These are phyloP conservation scores for Harrya chromipes DNA, from an alignment of 768 basidiomycete genomes.

Conservation along the genomic window DNA sequence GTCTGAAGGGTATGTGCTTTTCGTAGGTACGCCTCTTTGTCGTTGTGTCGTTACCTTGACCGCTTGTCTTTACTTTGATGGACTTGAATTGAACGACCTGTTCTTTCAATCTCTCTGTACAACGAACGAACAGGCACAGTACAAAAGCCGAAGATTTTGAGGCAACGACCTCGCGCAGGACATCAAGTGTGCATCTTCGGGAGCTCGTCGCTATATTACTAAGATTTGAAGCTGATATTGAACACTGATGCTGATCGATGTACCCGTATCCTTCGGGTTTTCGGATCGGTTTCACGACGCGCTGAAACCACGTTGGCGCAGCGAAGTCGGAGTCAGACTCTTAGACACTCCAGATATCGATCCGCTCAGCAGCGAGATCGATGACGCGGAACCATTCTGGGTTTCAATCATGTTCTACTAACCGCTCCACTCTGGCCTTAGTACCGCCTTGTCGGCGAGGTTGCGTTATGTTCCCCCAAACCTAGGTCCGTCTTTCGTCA, in stretches of 20 bases:
- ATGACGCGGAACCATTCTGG: neutral
- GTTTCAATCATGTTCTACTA: conserved; percentile 1
- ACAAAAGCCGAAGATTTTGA: neutral
- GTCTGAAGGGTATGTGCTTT: conserved; percentile 27
- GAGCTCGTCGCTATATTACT: too few relatives aligned
- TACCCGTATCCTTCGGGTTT: too few relatives aligned
- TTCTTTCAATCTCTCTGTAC: neutral
- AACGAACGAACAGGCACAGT: neutral
- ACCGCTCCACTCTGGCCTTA: too few relatives aligned
- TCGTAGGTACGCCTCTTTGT: conserved; percentile 23
- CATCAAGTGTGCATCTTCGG: too few relatives aligned
- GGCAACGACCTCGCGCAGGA: neutral
- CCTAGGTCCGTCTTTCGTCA: too few relatives aligned
- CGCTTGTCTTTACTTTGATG: conserved; percentile 8
- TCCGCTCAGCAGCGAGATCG: conserved; percentile 7
- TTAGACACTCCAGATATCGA: conserved; percentile 6
- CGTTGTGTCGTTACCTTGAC: conserved; percentile 17
- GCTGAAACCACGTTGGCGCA: too few relatives aligned
- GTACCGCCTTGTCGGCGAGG: too few relatives aligned
- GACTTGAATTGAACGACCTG: conserved; percentile 7
- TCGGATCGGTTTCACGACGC: too few relatives aligned
- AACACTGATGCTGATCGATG: too few relatives aligned
- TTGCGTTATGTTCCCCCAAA: too few relatives aligned
- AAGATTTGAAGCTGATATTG: too few relatives aligned
- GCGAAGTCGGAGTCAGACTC: too few relatives aligned